phyloP scores from a whole-genome alignment of 2,329 filamentous ascomycete genomes.

The Mycosphaerella sp. region DNA sequence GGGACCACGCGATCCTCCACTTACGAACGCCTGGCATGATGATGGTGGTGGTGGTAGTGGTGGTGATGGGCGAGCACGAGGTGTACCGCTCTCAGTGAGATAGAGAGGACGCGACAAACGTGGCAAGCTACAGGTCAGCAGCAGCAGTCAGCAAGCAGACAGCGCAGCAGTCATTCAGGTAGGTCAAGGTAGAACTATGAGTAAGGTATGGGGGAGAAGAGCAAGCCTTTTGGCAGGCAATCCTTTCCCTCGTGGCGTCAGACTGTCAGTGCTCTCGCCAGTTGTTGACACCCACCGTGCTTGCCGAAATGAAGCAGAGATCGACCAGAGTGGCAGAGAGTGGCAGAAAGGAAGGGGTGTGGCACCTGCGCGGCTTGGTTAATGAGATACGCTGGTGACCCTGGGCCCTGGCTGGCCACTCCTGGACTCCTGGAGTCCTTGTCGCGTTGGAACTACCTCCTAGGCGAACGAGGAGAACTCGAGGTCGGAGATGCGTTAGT shows the following conservation, averaged over 20 bases:
- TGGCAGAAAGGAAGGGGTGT: too few species aligned
- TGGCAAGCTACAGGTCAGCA: too few species aligned
- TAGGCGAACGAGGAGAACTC: too few species aligned
- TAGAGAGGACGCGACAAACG: neutral
- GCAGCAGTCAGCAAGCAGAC: neutral
- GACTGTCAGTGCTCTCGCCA: neutral
- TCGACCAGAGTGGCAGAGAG: neutral
- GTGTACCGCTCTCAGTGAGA: neutral
- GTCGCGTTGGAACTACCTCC: too few species aligned
- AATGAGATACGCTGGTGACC: neutral
- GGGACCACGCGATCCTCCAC: slow-evolving; percentile 6
- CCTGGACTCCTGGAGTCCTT: too few species aligned
- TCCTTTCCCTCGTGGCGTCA: neutral
- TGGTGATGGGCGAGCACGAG: neutral
- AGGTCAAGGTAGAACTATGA: neutral
- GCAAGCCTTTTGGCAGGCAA: neutral
- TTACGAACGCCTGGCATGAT: slow-evolving; percentile 24
- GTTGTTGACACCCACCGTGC: neutral
- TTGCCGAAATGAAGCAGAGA: neutral
- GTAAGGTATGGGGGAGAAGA: neutral
- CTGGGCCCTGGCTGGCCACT: neutral
- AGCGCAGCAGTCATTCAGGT: neutral
- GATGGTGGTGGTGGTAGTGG: neutral
- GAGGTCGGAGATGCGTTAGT: too few species aligned
- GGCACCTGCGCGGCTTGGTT: neutral